Evolutionary conservation across 805 yeast genomes (phyloP), one percentile per base, ranked within the genome.

Genomic region (Ogataea salicorniae): DNA sequence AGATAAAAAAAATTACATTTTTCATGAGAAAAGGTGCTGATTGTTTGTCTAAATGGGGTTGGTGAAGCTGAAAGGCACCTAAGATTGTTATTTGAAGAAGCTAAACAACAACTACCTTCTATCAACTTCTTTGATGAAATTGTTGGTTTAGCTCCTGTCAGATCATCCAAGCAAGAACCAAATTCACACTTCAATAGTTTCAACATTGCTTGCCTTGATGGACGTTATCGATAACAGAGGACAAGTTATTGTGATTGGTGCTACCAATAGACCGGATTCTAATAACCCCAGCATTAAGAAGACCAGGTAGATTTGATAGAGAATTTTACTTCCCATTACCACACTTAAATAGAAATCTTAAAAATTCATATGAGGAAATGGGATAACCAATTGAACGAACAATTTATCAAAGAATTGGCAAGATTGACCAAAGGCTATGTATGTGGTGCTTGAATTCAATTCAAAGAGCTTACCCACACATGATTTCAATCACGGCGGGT

Each of bases 151-250:
- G 99, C 99, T 0, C 99, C 99, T 0, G 99, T 94, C 3, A 78
- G 99, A 64, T 87, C 96, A 0, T 87, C 97, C 0, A 92, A 92
- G 55, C 99, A 94, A 67, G 99, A 94, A 64, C 99, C n/a, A 94
- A 67, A 94, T 94, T 50, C 99, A 94, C 67, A 97, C 99, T 4
- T 86, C 96, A 52, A 94, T 94, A 50, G 99, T 94, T 2, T 90
- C 97, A 5, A 94, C 99, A 0, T 70, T 94, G 59, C 76, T 94
- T 53, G 98, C 99, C 0, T 71, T 94, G 44, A 94, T 94, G 99
- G 99, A 94, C 66, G 99, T 99, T 58, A 94, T 94, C 98, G 98
- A 92, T 64, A 90, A 90, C 57, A 80, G 98, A 63, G 99, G 99
- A 7, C 98, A 94, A 63, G 98, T 94, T 17, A 92, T 94, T 54